phyloP scores from a whole-genome alignment of 2,329 filamentous ascomycete species.

The Colletotrichum horii region DNA sequence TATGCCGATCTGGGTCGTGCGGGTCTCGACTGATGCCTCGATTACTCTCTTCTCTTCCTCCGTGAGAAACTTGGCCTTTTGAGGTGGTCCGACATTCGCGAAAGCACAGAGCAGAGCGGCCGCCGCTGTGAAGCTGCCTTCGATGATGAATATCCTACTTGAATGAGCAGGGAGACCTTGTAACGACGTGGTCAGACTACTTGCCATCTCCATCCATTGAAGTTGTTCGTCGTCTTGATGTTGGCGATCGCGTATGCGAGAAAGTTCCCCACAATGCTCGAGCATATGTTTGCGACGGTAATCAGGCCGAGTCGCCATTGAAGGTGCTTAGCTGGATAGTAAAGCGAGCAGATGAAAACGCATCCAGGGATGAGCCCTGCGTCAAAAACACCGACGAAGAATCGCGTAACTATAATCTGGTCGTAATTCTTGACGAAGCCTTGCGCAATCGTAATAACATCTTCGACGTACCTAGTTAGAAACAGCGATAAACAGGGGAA shows the following conservation, averaged over 20 bases:
- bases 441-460: constrained; percentile 28
- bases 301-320: constrained; percentile 28
- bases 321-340: constrained; percentile 26
- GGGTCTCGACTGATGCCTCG: not conserved
- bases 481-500: not conserved
- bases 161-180: not conserved
- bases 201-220: constrained; percentile 27
- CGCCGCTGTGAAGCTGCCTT: constrained; percentile 29
- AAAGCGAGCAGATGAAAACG: constrained; percentile 27
- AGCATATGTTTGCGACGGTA: constrained; percentile 27
- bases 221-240: constrained; percentile 25
- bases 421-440: constrained; percentile 27
- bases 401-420: constrained; percentile 24
- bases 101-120: constrained; percentile 26
- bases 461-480: not conserved
- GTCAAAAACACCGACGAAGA: constrained; percentile 28
- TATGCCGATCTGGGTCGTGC: not conserved
- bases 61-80: constrained; percentile 19
- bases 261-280: constrained; percentile 27
- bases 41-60: constrained; percentile 15
- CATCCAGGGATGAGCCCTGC: constrained; percentile 29
- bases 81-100: constrained; percentile 17
- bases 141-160: constrained; percentile 40
- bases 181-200: not conserved
- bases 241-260: constrained; percentile 28